Percentiles rank a stretch among this genome's conserved stretches.
phyloP scores from a whole-genome alignment of 345 rosid species.

The Gossypium australe region DNA sequence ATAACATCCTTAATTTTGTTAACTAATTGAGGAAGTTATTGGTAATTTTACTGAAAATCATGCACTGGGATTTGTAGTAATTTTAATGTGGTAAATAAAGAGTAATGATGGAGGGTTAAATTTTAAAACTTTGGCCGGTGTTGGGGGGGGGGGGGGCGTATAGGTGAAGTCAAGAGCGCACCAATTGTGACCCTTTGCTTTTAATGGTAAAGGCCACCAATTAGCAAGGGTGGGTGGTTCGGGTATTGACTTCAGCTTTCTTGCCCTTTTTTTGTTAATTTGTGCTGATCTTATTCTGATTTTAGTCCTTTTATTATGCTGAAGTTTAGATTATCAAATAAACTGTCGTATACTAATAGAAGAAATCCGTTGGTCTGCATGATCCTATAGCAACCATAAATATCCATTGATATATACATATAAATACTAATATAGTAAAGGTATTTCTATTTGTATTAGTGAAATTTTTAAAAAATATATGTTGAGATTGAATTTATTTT shows the following conservation, averaged over 20 bases:
- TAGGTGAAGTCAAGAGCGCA: slow-evolving; percentile 89
- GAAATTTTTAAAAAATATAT: too few relatives aligned
- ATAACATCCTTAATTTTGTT: slow-evolving; percentile 27
- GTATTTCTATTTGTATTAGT: too few relatives aligned
- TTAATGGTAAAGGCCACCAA: slow-evolving; percentile 2
- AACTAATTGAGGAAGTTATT: slow-evolving; percentile 21
- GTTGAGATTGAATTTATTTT: too few relatives aligned
- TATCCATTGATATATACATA: too few relatives aligned
- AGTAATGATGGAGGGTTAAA: not conserved
- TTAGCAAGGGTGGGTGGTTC: slow-evolving; percentile 67
- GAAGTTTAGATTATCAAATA: too few relatives aligned
- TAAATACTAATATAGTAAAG: too few relatives aligned
- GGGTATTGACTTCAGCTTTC: slow-evolving; percentile 86
- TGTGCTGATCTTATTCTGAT: too few relatives aligned
- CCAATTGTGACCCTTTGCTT: slow-evolving; percentile 50
- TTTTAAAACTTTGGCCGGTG: not conserved
- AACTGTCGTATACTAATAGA: too few relatives aligned
- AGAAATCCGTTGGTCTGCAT: too few relatives aligned
- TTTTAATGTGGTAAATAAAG: slow-evolving; percentile 25
- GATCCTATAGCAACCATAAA: too few relatives aligned
- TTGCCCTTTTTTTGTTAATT: not conserved
- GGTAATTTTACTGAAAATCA: slow-evolving; percentile 24
- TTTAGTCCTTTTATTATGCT: too few relatives aligned
- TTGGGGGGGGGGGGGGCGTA: too few relatives aligned
- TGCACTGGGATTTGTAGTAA: not conserved